Evolutionary conservation across 306 rosid genomes (phyloP).

Genomic region (Bauhinia variegata): DNA sequence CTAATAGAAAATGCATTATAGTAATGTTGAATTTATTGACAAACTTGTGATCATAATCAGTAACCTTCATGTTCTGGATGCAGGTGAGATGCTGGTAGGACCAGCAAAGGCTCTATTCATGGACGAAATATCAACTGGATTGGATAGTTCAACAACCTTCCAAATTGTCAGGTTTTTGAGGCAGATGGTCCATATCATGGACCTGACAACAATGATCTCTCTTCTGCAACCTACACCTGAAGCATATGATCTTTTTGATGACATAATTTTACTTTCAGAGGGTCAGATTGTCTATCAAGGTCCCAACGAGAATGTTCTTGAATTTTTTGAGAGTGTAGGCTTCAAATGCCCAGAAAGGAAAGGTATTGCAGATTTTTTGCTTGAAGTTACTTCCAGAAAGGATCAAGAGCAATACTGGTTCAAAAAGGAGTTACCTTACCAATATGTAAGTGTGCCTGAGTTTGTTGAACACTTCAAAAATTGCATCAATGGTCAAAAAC

Average conservation of each 20-base stretch:
- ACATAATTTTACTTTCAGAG: slow-evolving; percentile 65
- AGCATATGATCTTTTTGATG: slow-evolving; percentile 65
- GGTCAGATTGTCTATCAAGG: slow-evolving; percentile 78
- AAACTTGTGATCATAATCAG: slow-evolving; percentile 2
- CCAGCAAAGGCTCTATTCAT: slow-evolving; percentile 70
- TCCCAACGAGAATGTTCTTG: slow-evolving; percentile 48
- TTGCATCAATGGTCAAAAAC: slow-evolving; percentile 43
- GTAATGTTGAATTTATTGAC: too few relatives aligned
- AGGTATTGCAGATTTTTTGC: slow-evolving; percentile 75
- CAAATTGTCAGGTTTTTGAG: slow-evolving; percentile 65
- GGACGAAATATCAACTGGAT: slow-evolving; percentile 83
- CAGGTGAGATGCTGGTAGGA: slow-evolving; percentile 77
- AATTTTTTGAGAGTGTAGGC: slow-evolving; percentile 55
- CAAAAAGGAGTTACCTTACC: slow-evolving; percentile 53
- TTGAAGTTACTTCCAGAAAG: slow-evolving; percentile 71
- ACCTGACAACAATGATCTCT: slow-evolving; percentile 64
- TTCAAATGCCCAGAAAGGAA: slow-evolving; percentile 74
- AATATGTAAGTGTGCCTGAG: slow-evolving; percentile 50
- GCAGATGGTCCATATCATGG: slow-evolving; percentile 73
- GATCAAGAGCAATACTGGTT: slow-evolving; percentile 77
- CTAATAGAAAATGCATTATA: too few relatives aligned
- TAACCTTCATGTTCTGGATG: slow-evolving; percentile 19
- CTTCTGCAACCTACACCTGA: slow-evolving; percentile 83
- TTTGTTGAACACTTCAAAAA: slow-evolving; percentile 49
- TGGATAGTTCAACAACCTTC: slow-evolving; percentile 74